Evolutionary conservation across 179 eudicot genomes (phyloP).

Genomic region (Heliamphora pulchella): DNA sequence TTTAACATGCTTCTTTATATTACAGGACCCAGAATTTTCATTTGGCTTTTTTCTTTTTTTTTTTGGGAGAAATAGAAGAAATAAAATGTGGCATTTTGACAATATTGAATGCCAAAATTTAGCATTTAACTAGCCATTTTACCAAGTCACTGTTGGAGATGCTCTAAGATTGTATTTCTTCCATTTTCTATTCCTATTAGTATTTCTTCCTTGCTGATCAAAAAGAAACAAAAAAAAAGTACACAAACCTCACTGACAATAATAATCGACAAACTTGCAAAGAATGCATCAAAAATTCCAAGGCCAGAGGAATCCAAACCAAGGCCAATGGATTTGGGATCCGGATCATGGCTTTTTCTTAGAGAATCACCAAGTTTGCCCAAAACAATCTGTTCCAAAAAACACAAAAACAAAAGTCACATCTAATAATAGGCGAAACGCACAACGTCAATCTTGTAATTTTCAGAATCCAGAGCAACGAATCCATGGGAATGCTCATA

Average conservation of each 20-base stretch:
- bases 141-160: no score
- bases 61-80: no score
- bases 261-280: conserved; percentile 92
- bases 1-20: no score
- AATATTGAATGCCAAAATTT: no score
- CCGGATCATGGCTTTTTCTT: conserved; percentile 19
- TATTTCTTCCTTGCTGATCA: no score
- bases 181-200: no score
- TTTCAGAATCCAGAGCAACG: neutral
- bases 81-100: no score
- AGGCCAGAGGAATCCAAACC: conserved; percentile 76
- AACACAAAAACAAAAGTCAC: neutral
- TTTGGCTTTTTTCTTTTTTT: no score
- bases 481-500: neutral
- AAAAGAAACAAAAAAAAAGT: neutral
- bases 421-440: neutral
- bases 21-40: no score
- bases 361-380: conserved; percentile 38
- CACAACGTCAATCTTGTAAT: neutral
- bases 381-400: conserved; percentile 50
- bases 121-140: no score
- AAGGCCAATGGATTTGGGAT: conserved; percentile 47
- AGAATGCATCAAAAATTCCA: conserved; percentile 85
- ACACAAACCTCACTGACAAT: conserved; percentile 92
- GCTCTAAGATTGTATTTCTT: no score